Evolutionary conservation across 2,329 filamentous ascomycete species (phyloP), one percentile per base, ranked within the genome.

Genomic region (Fusarium paranaense): DNA sequence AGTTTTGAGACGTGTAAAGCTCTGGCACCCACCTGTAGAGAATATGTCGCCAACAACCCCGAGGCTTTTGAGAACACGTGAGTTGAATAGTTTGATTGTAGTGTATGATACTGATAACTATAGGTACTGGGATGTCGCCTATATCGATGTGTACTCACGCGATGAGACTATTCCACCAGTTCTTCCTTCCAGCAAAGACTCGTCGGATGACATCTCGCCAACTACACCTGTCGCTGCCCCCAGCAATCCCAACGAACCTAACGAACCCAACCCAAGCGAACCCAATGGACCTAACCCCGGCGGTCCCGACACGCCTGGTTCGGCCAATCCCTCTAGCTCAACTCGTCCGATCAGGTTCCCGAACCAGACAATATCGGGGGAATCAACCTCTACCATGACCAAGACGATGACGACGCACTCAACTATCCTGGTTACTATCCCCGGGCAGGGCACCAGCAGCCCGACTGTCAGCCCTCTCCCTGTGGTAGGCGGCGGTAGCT

Each of bases 121-220:
- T 8, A 84, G 82, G 9, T 81, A 85, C 79, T 82, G 90, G 89
- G 78, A 92, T 74, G 84, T 93, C 82, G 82, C 85, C 65, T 88
- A 87, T 74, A 87, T 89, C 66, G 86, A 89, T 33, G 82, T 86
- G 22, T 89, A 88, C 65, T 67, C 79, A 59, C 66, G 64, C 54
- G 74, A 58, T 7, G 56, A 71, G 30, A 54, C 58, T 9, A 32
- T 59, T 14, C 70, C 63, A 4, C 57, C 71, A 10, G 45, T 70
- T 25, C 16, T 67, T 9, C 52, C 73, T 13, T 16, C 67, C 6
- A 50, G 50, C 2, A 27, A 68, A 13, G 20, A 57, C 20, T n/a
- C 50, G 5, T 60, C 65, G 4, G 11, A 57, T 16, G 30, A 33
- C 22, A 32, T 33, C 45, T 32, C 50, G 5, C 40, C 54, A 22